Conservation (phyloP, 805 yeast genomes). For the Schwanniomyces sp. region DNA sequence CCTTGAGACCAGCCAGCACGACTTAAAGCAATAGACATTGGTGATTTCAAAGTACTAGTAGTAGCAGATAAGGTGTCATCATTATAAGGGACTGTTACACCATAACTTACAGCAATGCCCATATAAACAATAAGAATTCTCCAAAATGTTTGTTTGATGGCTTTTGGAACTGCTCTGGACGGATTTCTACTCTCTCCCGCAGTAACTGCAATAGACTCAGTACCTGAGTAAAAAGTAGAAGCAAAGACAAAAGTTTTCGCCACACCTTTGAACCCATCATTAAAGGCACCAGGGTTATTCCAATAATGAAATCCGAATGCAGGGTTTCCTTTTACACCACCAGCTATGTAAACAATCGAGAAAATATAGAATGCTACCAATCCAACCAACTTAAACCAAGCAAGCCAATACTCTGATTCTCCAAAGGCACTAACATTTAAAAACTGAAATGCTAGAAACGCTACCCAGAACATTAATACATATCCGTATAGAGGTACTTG, state of each 20-base stretch:
- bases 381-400: slow-evolving; percentile 48
- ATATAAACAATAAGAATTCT: slow-evolving; percentile 54
- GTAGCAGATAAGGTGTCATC: slow-evolving; percentile 25
- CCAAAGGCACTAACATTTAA: slow-evolving; percentile 57
- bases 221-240: slow-evolving; percentile 59
- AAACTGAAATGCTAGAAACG: slow-evolving; percentile 48
- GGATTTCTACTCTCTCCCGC: slow-evolving; percentile 67
- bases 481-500: slow-evolving; percentile 56
- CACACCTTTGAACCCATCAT: slow-evolving; percentile 52
- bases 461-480: slow-evolving; percentile 51
- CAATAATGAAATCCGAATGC: slow-evolving; percentile 45
- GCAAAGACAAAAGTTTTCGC: slow-evolving; percentile 60
- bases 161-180: slow-evolving; percentile 54
- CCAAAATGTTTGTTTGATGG: slow-evolving; percentile 55
- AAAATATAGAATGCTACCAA: slow-evolving; percentile 51
- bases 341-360: slow-evolving; percentile 45
- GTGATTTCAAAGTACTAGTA: slow-evolving; percentile 42
- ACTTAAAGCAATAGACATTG: slow-evolving; percentile 23
- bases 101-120: slow-evolving; percentile 55
- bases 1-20: slow-evolving; percentile 45
- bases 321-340: slow-evolving; percentile 39
- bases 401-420: slow-evolving; percentile 55
- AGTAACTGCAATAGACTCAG: slow-evolving; percentile 56
- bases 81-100: slow-evolving; percentile 37
- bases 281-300: slow-evolving; percentile 44